Base-by-base conservation (phyloP, 208 protist species). In the Trypanosoma melophagium region DNA sequence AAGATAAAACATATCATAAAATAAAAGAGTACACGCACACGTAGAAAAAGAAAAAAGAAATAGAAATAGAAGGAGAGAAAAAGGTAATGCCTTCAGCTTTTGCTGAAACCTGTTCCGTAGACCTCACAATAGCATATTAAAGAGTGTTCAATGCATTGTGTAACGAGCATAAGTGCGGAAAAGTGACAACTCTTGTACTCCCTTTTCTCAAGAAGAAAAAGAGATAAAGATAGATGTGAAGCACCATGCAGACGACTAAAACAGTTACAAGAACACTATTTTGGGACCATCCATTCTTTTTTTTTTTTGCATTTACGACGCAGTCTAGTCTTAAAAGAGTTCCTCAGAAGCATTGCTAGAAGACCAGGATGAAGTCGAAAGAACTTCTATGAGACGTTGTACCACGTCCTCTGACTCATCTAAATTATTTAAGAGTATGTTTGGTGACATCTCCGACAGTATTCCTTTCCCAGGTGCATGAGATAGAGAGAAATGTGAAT, bases 281-380 rank as follows among this genome's bases (percentile, higher is more conserved):
- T 35, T 35, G 28, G 28, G 28, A n/a, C n/a, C 5, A 5, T 35
- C 28, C 28, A 40, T n/a, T 28, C 9, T 28, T 28, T 52, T 64
- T 17, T 12, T 28, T 54, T n/a, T 42, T 22, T 8, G 12, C 25
- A 4, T n/a, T 42, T 14, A 38, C 22, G 35, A n/a, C 16, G 47
- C 21, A 22, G 13, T 16, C 52, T 22, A 4, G 24, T 52, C 44
- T 17, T 52, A 14, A 2, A 60, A 40, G 24, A 58, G 8, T 21
- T 54, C 53, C 16, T 60, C 63, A 44, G 19, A 19, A n/a, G 53
- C 66, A 44, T 62, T 65, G 13, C 71, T 66, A 35, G 66, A 77
- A 3, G 81, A 87, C 85, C 81, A 91, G 13, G 85, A 87, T 2
- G 85, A 91, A 7, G 85, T 91, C 0, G 85, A 91, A 42, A 91